Evolutionary conservation across 2,329 filamentous ascomycete genomes (phyloP).

Genomic region (Aspergillus aculeatus): DNA sequence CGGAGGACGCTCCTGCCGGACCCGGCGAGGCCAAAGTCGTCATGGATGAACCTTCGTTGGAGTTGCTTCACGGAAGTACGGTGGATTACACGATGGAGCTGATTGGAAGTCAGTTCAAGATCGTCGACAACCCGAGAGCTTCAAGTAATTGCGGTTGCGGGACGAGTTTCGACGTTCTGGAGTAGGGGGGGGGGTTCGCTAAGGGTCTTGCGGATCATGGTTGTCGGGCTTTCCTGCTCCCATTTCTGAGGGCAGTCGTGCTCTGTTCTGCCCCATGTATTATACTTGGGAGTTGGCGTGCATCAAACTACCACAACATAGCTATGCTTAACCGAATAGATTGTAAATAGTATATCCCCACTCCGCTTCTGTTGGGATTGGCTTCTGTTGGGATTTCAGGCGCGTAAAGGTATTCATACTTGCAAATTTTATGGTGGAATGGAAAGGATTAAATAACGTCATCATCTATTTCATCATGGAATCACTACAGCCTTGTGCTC

Average conservation of each 20-base stretch:
- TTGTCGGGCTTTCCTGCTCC: background rate
- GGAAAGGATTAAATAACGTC: constrained; percentile 9
- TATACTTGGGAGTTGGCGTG: constrained; percentile 11
- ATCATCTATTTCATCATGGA: constrained; percentile 23
- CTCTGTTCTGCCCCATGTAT: constrained; percentile 17
- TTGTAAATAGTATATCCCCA: constrained; percentile 27
- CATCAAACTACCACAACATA: background rate
- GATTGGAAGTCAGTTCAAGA: constrained; percentile 93
- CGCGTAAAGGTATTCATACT: background rate
- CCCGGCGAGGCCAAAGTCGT: constrained; percentile 71
- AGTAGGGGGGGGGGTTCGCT: background rate
- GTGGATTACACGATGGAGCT: constrained; percentile 96
- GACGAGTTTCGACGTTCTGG: constrained; percentile 84
- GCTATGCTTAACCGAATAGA: background rate
- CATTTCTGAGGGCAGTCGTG: constrained; percentile 1
- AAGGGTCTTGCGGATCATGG: constrained; percentile 48
- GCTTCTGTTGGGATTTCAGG: background rate
- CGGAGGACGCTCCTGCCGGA: constrained; percentile 46
- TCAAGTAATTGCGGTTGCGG: constrained; percentile 96
- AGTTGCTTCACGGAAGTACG: constrained; percentile 87
- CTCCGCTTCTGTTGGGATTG: constrained; percentile 7
- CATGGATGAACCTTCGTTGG: constrained; percentile 81
- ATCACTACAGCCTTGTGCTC: constrained; percentile 15
- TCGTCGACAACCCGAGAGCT: constrained; percentile 86
- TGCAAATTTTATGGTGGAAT: background rate